phyloP scores from a whole-genome alignment of 1,284 basidiomycete genomes.

The Boletellus deceptivus region DNA sequence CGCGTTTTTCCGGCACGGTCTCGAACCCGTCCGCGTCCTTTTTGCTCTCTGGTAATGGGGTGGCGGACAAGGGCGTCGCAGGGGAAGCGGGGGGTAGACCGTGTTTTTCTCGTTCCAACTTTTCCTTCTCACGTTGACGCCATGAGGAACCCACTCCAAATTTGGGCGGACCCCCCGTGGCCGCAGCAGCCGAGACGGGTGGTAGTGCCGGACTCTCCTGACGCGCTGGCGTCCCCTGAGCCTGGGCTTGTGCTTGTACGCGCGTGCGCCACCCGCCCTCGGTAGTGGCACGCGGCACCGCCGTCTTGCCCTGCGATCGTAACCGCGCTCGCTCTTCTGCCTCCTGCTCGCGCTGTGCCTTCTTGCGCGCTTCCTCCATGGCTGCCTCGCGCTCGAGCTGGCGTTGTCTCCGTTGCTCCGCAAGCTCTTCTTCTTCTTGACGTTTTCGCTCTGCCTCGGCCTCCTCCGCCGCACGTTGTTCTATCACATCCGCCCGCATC shows the following conservation, averaged over 20 bases:
- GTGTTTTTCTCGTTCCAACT: conserved; percentile 10
- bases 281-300: neutral
- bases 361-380: conserved; percentile 56
- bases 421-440: conserved; percentile 58
- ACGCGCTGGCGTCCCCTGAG: conserved; percentile 32
- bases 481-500: conserved; percentile 31
- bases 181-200: conserved; percentile 24
- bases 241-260: conserved; percentile 5
- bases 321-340: conserved; percentile 54
- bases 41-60: conserved; percentile 35
- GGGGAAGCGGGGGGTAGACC: conserved; percentile 25
- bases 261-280: conserved; percentile 22
- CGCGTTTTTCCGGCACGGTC: conserved; percentile 46
- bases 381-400: conserved; percentile 67
- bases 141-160: conserved; percentile 45
- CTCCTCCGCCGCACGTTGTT: conserved; percentile 55
- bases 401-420: conserved; percentile 56
- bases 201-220: conserved; percentile 28
- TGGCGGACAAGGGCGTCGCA: conserved; percentile 38
- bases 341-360: conserved; percentile 79
- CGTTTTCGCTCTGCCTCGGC: conserved; percentile 55
- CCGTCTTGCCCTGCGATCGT: conserved; percentile 29
- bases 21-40: conserved; percentile 74
- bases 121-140: conserved; percentile 55
- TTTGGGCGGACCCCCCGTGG: conserved; percentile 30